A percentile compares a stretch with the other conserved stretches of the same genome.
Evolutionary conservation across 176 grass and related monocot species (phyloP).

Genomic region (Eremochloa ophiuroides): DNA sequence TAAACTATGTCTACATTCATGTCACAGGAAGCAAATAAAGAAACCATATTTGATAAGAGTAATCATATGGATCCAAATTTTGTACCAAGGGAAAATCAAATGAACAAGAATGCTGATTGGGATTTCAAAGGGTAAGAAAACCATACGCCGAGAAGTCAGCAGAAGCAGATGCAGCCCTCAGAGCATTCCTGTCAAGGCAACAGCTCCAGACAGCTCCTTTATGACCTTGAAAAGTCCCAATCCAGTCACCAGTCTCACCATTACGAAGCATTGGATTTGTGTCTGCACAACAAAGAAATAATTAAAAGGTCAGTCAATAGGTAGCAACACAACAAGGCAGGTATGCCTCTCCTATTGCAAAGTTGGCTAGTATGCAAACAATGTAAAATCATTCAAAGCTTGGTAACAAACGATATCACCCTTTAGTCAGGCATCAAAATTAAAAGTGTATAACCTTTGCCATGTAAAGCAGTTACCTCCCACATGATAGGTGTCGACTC

Average conservation of each 20-base stretch:
- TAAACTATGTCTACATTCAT: background rate
- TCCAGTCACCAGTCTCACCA: conserved; percentile 99
- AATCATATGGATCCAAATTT: background rate
- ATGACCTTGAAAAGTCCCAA: conserved; percentile 98
- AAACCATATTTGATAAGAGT: background rate
- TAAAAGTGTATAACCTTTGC: background rate
- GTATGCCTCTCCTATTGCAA: background rate
- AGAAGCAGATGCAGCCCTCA: conserved; percentile 82
- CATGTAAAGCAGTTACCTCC: background rate
- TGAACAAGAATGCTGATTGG: background rate
- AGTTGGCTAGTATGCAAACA: background rate
- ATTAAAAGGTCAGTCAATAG: background rate
- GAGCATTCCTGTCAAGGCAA: conserved; percentile 83
- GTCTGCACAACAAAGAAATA: conserved; percentile 46
- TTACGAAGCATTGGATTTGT: conserved; percentile 97
- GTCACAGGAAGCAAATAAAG: background rate
- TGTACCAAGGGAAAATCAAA: background rate
- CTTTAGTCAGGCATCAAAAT: background rate
- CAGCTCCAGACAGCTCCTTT: conserved; percentile 99
- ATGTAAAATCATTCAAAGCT: background rate
- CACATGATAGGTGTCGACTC: no score
- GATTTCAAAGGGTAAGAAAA: conserved; percentile 12
- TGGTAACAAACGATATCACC: background rate
- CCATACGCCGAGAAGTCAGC: conserved; percentile 98
- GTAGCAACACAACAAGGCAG: background rate